These are phyloP conservation scores for Chaetomium sp. DNA, from an alignment of 2,329 filamentous ascomycete species.

Conservation along the genomic window DNA sequence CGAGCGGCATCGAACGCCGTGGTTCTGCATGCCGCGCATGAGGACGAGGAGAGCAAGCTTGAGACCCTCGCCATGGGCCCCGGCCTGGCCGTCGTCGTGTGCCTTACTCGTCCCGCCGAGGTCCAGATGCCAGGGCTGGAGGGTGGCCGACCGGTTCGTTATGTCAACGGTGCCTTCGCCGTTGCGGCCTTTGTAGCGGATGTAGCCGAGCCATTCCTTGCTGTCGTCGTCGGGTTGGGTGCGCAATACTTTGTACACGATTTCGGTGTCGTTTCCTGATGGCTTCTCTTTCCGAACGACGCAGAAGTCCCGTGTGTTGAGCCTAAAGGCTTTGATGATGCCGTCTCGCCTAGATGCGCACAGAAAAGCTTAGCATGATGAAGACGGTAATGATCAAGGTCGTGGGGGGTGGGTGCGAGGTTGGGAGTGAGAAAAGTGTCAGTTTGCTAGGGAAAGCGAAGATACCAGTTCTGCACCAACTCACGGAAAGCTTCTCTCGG, in stretches of 20 bases:
- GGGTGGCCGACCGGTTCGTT: slow-evolving; percentile 24
- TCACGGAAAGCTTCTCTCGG: slow-evolving; percentile 29
- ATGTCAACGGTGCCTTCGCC: slow-evolving; percentile 27
- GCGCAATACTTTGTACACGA: slow-evolving; percentile 24
- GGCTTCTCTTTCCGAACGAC: slow-evolving; percentile 20
- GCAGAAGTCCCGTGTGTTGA: slow-evolving; percentile 22
- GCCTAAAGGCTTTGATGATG: slow-evolving; percentile 24
- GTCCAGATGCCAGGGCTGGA: slow-evolving; percentile 28
- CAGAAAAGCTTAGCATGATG: slow-evolving; percentile 2
- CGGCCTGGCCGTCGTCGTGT: slow-evolving; percentile 20
- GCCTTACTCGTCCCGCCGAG: slow-evolving; percentile 26
- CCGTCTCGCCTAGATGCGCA: slow-evolving; percentile 25
- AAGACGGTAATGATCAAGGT: background rate
- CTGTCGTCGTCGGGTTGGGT: background rate
- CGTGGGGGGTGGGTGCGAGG: background rate
- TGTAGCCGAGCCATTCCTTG: slow-evolving; percentile 26
- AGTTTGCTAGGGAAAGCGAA: background rate
- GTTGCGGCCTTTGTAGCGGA: slow-evolving; percentile 23
- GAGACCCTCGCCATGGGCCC: slow-evolving; percentile 28
- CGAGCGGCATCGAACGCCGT: slow-evolving; percentile 23
- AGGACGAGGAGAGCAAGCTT: slow-evolving; percentile 26
- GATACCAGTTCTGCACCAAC: slow-evolving; percentile 31
- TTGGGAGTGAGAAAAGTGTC: background rate
- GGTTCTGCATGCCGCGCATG: slow-evolving; percentile 24
- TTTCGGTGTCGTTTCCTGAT: slow-evolving; percentile 17